phyloP scores from a whole-genome alignment of 441 rosid genomes.

The Manihot esculenta region DNA sequence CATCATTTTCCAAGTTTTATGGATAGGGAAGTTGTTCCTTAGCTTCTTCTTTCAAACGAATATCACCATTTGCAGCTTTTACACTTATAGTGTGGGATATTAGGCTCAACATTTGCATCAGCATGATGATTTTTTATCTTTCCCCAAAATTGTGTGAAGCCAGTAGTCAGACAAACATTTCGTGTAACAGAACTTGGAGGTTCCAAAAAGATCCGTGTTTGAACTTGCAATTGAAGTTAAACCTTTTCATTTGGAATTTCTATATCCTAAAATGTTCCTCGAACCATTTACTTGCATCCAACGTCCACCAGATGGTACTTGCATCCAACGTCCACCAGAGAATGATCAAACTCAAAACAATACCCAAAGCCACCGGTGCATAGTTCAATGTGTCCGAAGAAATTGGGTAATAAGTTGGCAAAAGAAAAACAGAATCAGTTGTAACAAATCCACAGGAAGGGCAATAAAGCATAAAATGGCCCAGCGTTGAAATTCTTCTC shows the following conservation, averaged over 20 bases:
- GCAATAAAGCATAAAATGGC: constrained; percentile 54
- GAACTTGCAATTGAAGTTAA: constrained; percentile 9
- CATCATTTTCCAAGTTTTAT: constrained; percentile 31
- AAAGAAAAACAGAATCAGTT: constrained; percentile 52
- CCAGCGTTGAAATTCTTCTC: constrained; percentile 55
- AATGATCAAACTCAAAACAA: constrained; percentile 40
- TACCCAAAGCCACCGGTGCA: constrained; percentile 55
- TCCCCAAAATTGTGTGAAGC: not conserved
- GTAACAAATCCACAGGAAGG: constrained; percentile 58
- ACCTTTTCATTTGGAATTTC: constrained; percentile 29
- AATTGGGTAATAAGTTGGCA: constrained; percentile 55
- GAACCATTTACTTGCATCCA: constrained; percentile 64
- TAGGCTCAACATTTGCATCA: not conserved
- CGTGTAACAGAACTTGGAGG: not conserved
- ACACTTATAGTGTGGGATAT: not conserved
- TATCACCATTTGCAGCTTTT: not conserved
- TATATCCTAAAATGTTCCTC: constrained; percentile 57
- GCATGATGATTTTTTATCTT: not conserved
- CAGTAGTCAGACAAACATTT: not conserved
- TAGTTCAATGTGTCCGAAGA: constrained; percentile 51
- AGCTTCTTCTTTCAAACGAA: not conserved
- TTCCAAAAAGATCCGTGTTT: not conserved
- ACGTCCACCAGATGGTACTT: no score
- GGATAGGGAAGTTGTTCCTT: constrained; percentile 36
- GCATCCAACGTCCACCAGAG: constrained; percentile 58